phyloP scores from a whole-genome alignment of 2,329 filamentous ascomycete species.

The Dothistroma septosporum region DNA sequence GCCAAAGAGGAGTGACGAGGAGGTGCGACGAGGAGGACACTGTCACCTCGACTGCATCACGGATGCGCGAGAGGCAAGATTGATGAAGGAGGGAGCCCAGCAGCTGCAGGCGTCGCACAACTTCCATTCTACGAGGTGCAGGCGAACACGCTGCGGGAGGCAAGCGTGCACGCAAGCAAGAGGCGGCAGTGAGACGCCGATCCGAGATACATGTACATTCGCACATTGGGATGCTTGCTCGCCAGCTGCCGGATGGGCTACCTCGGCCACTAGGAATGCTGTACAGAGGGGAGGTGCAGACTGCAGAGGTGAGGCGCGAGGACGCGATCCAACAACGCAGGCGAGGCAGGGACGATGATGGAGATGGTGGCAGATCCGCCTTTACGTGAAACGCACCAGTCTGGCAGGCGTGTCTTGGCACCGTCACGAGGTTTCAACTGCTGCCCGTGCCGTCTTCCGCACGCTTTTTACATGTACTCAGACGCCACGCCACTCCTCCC shows the following conservation, averaged over 20 bases:
- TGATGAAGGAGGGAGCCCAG: background rate
- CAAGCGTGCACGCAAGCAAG: background rate
- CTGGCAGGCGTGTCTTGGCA: background rate
- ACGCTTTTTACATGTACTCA: background rate
- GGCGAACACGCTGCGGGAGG: background rate
- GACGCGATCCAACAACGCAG: background rate
- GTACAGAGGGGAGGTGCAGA: background rate
- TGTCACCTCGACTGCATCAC: background rate
- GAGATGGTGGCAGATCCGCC: background rate
- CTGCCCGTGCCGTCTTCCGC: background rate
- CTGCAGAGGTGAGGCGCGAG: background rate
- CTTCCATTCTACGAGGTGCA: background rate
- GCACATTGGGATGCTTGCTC: background rate
- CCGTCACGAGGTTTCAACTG: background rate
- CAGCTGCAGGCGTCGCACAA: background rate
- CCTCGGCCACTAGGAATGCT: background rate
- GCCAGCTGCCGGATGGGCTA: background rate
- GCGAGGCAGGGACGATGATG: background rate
- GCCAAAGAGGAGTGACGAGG: background rate
- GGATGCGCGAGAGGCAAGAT: background rate
- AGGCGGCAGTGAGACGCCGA: slow-evolving; percentile 3
- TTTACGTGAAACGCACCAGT: background rate
- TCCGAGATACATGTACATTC: slow-evolving; percentile 6
- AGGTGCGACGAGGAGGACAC: background rate
- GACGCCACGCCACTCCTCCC: background rate